Conservation (phyloP, 495 filamentous ascomycete species). For the Daldinia bambusicola region DNA sequence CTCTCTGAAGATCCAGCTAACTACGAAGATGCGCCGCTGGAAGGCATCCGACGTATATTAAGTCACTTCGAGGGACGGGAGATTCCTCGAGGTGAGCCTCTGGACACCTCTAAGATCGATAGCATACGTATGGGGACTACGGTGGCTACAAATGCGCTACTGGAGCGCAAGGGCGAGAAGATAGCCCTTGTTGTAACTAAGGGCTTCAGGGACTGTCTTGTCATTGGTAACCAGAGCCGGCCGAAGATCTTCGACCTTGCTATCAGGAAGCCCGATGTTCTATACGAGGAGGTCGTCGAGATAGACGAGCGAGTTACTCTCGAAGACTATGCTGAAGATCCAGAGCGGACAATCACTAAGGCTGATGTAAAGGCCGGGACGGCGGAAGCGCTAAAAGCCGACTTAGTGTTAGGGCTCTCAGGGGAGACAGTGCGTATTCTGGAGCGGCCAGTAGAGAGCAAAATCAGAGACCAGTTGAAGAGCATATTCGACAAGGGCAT, state of each 20-base stretch:
- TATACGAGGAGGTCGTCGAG: conserved; percentile 81
- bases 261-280: conserved; percentile 80
- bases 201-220: conserved; percentile 91
- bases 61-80: conserved; percentile 79
- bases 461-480: conserved; percentile 65
- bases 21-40: conserved; percentile 87
- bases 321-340: conserved; percentile 88
- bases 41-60: conserved; percentile 91
- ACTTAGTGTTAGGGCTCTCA: conserved; percentile 72
- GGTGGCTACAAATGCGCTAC: conserved; percentile 86
- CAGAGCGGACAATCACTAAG: conserved; percentile 65
- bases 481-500: conserved; percentile 70
- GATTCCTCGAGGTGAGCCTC: conserved; percentile 79
- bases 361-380: conserved; percentile 60
- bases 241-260: conserved; percentile 87
- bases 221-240: conserved; percentile 85
- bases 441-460: conserved; percentile 63
- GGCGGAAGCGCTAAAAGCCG: conserved; percentile 54
- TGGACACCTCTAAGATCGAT: conserved; percentile 86
- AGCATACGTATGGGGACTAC: conserved; percentile 91
- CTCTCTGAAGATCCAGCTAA: conserved; percentile 91
- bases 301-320: conserved; percentile 86
- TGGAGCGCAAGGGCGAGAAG: conserved; percentile 93
- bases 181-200: conserved; percentile 92
- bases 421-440: conserved; percentile 78